Evolutionary conservation across 2,329 filamentous ascomycete genomes (phyloP).

Genomic region (Diaporthe sp.): DNA sequence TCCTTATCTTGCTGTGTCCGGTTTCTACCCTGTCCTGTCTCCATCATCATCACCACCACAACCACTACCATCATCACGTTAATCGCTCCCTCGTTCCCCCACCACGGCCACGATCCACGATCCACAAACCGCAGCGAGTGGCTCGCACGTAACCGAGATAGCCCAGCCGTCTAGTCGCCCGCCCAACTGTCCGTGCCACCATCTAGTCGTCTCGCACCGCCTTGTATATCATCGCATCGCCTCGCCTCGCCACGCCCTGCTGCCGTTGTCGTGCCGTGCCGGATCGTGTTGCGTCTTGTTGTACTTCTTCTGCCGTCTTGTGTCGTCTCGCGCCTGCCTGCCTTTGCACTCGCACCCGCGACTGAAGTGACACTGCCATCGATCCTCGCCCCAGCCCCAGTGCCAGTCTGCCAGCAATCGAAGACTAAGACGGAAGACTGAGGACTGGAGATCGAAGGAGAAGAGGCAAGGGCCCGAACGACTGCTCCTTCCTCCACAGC

Average conservation of each 20-base stretch:
- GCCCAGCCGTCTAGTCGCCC: conserved; percentile 5
- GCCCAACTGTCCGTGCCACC: conserved; percentile 15
- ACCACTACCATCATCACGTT: not conserved
- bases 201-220: conserved; percentile 18
- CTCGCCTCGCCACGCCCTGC: not conserved
- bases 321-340: not conserved
- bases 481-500: conserved; percentile 6
- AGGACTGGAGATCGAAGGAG: not conserved
- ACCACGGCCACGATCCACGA: too few relatives aligned
- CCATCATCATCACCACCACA: not conserved
- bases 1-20: not conserved
- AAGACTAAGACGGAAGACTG: not conserved
- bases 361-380: not conserved
- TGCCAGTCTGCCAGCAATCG: not conserved
- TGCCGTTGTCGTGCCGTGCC: not conserved
- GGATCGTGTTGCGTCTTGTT: not conserved
- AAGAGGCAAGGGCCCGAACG: conserved; percentile 1
- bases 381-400: not conserved
- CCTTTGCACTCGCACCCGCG: not conserved
- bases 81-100: conserved; percentile 4
- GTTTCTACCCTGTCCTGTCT: not conserved
- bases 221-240: conserved; percentile 2
- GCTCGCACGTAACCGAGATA: conserved; percentile 30
- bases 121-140: conserved; percentile 3
- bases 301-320: not conserved